These are phyloP conservation scores for Hansenula anomala DNA, from an alignment of 1,139 yeast species.

Conservation along the genomic window DNA sequence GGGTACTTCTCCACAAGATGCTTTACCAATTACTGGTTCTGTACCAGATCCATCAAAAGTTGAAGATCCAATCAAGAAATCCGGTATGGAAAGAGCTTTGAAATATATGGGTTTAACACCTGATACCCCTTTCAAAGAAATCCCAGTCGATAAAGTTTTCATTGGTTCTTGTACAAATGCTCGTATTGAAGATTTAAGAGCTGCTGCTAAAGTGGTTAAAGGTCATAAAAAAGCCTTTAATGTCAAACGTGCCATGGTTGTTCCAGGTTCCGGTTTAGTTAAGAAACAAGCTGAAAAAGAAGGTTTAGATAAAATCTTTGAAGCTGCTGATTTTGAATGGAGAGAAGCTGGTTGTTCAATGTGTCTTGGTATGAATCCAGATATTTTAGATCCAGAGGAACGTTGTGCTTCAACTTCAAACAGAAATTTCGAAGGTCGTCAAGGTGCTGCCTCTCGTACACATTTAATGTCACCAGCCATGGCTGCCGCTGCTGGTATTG, in stretches of 20 bases:
- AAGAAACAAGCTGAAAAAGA: slow-evolving; percentile 91
- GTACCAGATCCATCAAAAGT: slow-evolving; percentile 86
- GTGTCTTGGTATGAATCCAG: slow-evolving; percentile 99
- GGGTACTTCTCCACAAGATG: slow-evolving; percentile 99
- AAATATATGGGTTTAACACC: slow-evolving; percentile 87
- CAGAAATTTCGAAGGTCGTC: slow-evolving; percentile 98
- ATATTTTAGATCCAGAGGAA: slow-evolving; percentile 88
- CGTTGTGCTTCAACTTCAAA: slow-evolving; percentile 98
- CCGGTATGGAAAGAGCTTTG: slow-evolving; percentile 88
- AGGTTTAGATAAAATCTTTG: slow-evolving; percentile 88
- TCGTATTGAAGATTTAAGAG: slow-evolving; percentile 93
- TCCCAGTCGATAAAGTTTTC: slow-evolving; percentile 84
- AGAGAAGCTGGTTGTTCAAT: slow-evolving; percentile 99
- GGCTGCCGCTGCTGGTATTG: slow-evolving; percentile 98
- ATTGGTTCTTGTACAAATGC: slow-evolving; percentile 98
- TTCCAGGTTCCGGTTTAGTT: slow-evolving; percentile 96
- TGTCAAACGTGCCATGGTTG: slow-evolving; percentile 82
- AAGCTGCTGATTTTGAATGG: slow-evolving; percentile 95
- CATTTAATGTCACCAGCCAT: slow-evolving; percentile 98
- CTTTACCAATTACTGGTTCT: slow-evolving; percentile 82
- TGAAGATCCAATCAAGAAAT: slow-evolving; percentile 68
- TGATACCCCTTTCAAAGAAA: slow-evolving; percentile 70
- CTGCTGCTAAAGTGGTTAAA: slow-evolving; percentile 89
- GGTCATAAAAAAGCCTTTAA: slow-evolving; percentile 84
- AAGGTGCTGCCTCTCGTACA: slow-evolving; percentile 95